phyloP scores from a whole-genome alignment of 768 basidiomycete species.

The Pleurotus salmoneostramineus region DNA sequence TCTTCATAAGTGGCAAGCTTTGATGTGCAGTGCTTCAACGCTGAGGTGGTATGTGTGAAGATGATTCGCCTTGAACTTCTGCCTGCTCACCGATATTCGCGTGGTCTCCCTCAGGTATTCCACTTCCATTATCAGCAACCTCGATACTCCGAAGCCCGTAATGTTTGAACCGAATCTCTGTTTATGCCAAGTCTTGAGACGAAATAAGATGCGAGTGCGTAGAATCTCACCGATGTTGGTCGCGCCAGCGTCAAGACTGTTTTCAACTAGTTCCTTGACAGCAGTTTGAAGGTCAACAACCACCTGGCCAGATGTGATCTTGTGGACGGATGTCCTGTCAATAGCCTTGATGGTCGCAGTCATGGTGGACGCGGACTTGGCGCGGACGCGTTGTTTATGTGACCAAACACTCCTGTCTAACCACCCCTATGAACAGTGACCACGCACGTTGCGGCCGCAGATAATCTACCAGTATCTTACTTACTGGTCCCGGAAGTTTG shows the following conservation, averaged over 20 bases:
- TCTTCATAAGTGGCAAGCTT: conserved; percentile 79
- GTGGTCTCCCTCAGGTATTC: conserved; percentile 77
- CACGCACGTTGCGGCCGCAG: no score
- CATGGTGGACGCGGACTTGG: background rate
- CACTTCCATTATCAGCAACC: conserved; percentile 89
- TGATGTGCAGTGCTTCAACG: conserved; percentile 90
- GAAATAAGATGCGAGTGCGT: background rate
- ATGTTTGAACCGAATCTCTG: conserved; percentile 90
- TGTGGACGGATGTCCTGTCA: conserved; percentile 75
- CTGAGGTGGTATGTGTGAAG: conserved; percentile 32
- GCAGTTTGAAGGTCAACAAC: conserved; percentile 91
- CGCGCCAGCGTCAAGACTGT: conserved; percentile 90
- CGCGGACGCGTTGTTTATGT: no score
- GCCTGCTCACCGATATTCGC: conserved; percentile 63
- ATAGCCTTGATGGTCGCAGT: conserved; percentile 49
- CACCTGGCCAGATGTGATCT: conserved; percentile 93
- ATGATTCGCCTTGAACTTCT: background rate
- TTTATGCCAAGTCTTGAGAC: background rate
- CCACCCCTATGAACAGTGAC: no score
- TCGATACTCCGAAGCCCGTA: conserved; percentile 81
- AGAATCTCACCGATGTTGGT: conserved; percentile 69
- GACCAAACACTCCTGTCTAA: background rate
- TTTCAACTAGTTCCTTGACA: conserved; percentile 95
- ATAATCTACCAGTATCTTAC: no score
- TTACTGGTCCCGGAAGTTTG: no score